These are phyloP conservation scores for Salinomyces thailandicus DNA, from an alignment of 2,329 filamentous ascomycete genomes.

Conservation along the genomic window DNA sequence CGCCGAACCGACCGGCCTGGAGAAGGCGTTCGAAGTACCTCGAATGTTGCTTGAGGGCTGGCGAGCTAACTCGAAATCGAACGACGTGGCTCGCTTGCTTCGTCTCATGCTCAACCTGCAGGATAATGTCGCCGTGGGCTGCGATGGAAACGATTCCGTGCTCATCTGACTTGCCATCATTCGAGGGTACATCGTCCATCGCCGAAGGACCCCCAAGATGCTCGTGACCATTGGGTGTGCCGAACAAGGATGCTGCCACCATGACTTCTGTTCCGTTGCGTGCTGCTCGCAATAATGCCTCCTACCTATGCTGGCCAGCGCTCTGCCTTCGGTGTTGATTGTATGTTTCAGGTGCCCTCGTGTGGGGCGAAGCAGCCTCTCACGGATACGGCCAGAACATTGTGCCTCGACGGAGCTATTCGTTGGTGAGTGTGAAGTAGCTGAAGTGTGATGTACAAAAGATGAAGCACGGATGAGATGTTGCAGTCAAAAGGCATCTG, in stretches of 20 bases:
- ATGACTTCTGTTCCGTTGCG: not conserved
- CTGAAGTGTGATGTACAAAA: too few species aligned
- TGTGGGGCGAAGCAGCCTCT: constrained; percentile 9
- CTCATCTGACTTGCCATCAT: not conserved
- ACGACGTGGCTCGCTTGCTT: constrained; percentile 27
- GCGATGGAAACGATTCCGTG: constrained; percentile 41
- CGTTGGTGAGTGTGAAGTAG: too few species aligned
- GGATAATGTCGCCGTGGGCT: constrained; percentile 51
- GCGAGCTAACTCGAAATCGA: constrained; percentile 53
- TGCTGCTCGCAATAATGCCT: too few species aligned
- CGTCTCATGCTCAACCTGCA: constrained; percentile 56
- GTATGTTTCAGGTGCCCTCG: not conserved
- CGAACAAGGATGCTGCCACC: not conserved
- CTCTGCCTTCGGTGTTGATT: too few species aligned
- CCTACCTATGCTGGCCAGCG: too few species aligned
- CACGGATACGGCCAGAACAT: constrained; percentile 45
- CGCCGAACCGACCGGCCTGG: constrained; percentile 51
- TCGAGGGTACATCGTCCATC: not conserved
- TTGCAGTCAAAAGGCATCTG: too few species aligned
- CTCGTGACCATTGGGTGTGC: not conserved
- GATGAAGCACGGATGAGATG: too few species aligned
- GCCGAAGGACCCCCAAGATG: not conserved
- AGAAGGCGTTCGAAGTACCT: constrained; percentile 61
- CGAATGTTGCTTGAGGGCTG: constrained; percentile 49
- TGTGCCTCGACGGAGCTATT: too few species aligned